Conservation (phyloP, 345 rosid genomes). For the Trapa bicornis region DNA sequence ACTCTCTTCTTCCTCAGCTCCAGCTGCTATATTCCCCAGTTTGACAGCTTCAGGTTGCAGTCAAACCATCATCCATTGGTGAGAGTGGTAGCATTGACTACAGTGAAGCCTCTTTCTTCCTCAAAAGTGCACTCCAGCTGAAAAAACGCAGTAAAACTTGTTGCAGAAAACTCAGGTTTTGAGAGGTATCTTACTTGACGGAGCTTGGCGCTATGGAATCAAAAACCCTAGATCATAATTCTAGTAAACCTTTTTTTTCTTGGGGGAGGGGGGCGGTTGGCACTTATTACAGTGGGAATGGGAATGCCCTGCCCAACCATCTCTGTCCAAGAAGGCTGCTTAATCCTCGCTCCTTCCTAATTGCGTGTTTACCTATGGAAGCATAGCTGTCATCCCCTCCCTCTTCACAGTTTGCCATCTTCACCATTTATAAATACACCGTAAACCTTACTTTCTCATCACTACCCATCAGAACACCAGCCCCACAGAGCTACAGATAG, state of each 20-base stretch:
- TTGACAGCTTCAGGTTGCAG: too few species aligned
- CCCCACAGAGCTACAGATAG: not conserved
- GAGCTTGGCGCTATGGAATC: too few species aligned
- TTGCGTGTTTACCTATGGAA: not conserved
- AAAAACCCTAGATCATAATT: too few species aligned
- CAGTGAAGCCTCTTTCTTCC: too few species aligned
- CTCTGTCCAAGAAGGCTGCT: not conserved
- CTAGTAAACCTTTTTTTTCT: too few species aligned
- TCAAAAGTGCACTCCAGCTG: too few species aligned
- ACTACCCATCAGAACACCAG: not conserved
- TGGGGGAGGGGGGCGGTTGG: not conserved
- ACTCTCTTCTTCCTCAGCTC: not conserved
- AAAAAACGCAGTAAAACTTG: too few species aligned
- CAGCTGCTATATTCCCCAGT: not conserved
- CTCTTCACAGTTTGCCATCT: not conserved
- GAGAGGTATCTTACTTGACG: too few species aligned
- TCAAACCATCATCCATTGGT: too few species aligned
- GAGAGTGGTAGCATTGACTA: too few species aligned
- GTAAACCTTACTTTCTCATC: not conserved
- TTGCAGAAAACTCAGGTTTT: too few species aligned
- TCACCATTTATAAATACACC: not conserved
- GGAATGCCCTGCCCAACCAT: not conserved
- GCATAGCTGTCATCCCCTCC: not conserved
- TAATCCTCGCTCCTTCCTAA: not conserved
- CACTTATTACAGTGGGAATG: not conserved